Evolutionary conservation across 1,284 basidiomycete species (phyloP).

Genomic region (Cutaneotrichosporon dermatis): DNA sequence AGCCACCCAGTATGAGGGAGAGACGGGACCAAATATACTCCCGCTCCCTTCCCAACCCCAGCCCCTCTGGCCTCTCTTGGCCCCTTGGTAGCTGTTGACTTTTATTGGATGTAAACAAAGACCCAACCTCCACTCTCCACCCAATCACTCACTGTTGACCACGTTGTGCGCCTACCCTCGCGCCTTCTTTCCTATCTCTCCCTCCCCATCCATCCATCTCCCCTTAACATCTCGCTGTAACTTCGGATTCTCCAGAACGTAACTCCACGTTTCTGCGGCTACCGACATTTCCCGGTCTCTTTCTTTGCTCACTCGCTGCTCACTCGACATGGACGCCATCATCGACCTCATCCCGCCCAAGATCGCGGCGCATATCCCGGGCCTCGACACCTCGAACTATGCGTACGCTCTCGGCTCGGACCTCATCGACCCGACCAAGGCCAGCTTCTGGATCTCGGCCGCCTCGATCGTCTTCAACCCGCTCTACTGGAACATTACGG

Average conservation of each 20-base stretch:
- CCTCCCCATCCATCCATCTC: too few species aligned
- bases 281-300: not conserved
- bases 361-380: conserved; percentile 16
- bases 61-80: too few species aligned
- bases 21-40: too few species aligned
- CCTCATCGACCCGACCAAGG: conserved; percentile 57
- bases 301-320: too few species aligned
- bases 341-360: conserved; percentile 21
- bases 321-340: conserved; percentile 19
- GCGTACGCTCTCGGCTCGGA: conserved; percentile 27
- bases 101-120: not conserved
- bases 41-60: too few species aligned
- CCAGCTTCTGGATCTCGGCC: conserved; percentile 63
- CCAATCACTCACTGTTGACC: not conserved
- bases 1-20: too few species aligned
- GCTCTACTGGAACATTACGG: conserved; percentile 91
- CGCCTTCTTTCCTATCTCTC: too few species aligned
- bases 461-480: conserved; percentile 79
- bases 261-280: too few species aligned
- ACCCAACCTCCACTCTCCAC: not conserved
- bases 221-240: too few species aligned
- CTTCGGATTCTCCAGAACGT: too few species aligned
- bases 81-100: too few species aligned
- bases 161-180: not conserved
- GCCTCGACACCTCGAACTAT: conserved; percentile 22